Base-by-base conservation (phyloP, 331 rosid genomes). In the Quercus lobata region DNA sequence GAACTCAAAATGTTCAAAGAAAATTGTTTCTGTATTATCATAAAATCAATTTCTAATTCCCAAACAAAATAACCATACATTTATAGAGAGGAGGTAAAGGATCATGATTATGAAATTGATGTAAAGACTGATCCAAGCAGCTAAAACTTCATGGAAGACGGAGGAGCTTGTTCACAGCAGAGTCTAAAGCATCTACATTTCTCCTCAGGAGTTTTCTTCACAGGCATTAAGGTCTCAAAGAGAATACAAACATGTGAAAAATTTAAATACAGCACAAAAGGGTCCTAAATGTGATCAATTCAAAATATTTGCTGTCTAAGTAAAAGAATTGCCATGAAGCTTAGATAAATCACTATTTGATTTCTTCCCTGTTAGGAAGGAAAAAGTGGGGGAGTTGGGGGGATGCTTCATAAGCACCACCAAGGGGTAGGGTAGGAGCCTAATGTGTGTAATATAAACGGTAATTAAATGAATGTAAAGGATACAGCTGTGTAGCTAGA, bases 401-500 rank as follows among this genome's bases (percentile, higher is more conserved):
- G 74, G 57, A n/a, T 72, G 63, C 14, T 41, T 41, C 27, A 77
- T 57, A 80, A 84, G 55, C 55, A 68, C 71, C 34, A 24, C 22
- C 57, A 46, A 75, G 30, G 60, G 66, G 30, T 21, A 44, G 19
- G 53, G 29, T 18, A 4, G 25, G 53, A 76, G 21, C 8, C 74
- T 69, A 55, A 71, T 5, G 70, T n/a, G 71, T 17, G 21, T 32
- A 58, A 37, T 49, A 66, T 46, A 49, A 4, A 74, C 72, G 54
- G 41, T 18, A 46, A 79, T 30, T 30, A 7, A 72, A 57, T 0
- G 1, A n/a, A 57, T 19, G 22, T 25, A 14, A 80, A 83, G 96
- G 98, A 93, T 95, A 93, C 96, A 93, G 79, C 85, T 91, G 96
- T 22, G 86, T 52, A 2, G 94, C 97, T 32, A 95, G 91, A 76